Base-by-base conservation (phyloP, 768 basidiomycete species). In the Lentinula raphanica region DNA sequence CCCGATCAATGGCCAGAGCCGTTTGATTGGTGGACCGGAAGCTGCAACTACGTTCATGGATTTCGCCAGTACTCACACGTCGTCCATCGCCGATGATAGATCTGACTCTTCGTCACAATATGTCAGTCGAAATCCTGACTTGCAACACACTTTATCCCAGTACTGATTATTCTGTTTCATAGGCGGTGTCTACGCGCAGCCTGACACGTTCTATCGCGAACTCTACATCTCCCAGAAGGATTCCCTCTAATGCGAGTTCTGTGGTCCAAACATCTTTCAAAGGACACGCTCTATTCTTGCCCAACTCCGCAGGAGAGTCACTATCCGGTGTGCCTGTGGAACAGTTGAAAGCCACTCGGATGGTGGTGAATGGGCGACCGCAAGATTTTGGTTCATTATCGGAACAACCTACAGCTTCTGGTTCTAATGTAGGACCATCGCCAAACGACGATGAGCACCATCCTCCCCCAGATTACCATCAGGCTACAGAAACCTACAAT, bases 321-420 rank as follows among this genome's bases (percentile, higher is more conserved):
- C 31, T 65, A 28, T 17, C 42, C 5, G 29, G 59, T 49, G 27
- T 65, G 2, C 58, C 65, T 9, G 54, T 57, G 2, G 40, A 54
- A 1, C 53, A 66, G 50, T 32, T 66, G 39, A 51, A 55, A 7
- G 51, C 63, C 15, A 62, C 59, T 49, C 58, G 65, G 31, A 59
- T 54, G 49, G 63, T 63, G 19, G 63, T 64, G 11, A 56, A 62
- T 1, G 64, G 65, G 31, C 35, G 65, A 57, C 53, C 56, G 11
- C 65, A 66, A 55, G 65, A 66, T 32, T 66, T 63, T 49, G 65
- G 65, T 1, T 32, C 62, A 17, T 27, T 59, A 21, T 38, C 27
- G 9, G 50, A 46, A n/a, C 40, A 38, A 11, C 17, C 39, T 25
- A 13, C 13, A 12, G 54, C 40, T 19, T 56, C 58, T 15, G 58